A percentile compares a stretch with the other conserved stretches of the same genome.
phyloP scores from a whole-genome alignment of 768 basidiomycete species.

The Favolaschia claudopus region DNA sequence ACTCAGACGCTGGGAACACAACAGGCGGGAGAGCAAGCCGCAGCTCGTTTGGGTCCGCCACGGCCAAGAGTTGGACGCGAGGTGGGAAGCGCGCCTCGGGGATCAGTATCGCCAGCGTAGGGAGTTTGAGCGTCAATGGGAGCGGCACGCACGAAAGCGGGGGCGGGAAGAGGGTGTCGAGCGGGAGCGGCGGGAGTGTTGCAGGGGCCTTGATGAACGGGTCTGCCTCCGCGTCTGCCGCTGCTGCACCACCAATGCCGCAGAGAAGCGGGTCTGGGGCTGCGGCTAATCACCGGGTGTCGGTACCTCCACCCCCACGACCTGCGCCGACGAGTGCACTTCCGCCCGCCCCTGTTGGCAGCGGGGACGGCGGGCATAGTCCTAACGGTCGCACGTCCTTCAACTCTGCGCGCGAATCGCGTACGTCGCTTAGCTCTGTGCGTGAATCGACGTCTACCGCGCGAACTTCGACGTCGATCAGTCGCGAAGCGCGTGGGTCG shows the following conservation, averaged over 20 bases:
- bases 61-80: not conserved
- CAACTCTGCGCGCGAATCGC: conserved; percentile 14
- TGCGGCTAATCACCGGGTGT: conserved; percentile 54
- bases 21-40: not conserved
- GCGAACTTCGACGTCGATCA: too few species aligned
- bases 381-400: conserved; percentile 14
- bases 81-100: not conserved
- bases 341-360: conserved; percentile 63
- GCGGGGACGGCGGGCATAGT: not conserved
- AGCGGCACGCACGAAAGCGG: too few species aligned
- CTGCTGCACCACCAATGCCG: conserved; percentile 11
- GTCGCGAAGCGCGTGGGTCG: too few species aligned
- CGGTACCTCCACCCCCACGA: conserved; percentile 76
- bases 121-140: too few species aligned
- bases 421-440: conserved; percentile 9
- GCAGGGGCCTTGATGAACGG: not conserved
- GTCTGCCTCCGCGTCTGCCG: conserved; percentile 5
- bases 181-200: conserved; percentile 1
- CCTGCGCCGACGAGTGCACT: conserved; percentile 76
- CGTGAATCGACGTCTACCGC: too few species aligned
- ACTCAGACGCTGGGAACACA: too few species aligned
- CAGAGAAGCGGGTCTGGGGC: too few species aligned
- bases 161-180: conserved; percentile 12
- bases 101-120: not conserved
- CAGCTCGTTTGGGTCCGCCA: not conserved